Base-by-base conservation (phyloP, 331 rosid species). In the Prunus yedoensis region DNA sequence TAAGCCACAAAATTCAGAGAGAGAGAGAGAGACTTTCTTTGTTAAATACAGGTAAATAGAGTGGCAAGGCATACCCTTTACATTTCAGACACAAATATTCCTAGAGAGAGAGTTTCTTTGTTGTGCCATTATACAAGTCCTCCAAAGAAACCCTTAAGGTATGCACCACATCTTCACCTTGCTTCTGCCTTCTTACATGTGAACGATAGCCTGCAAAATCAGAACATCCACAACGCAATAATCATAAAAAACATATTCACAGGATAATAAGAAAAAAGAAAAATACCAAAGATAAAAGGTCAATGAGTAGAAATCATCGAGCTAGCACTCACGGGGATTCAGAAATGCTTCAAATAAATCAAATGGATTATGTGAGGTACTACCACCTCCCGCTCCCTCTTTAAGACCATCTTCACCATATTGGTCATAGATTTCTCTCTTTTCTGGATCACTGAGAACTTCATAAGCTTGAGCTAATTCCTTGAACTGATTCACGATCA, bases 371-470 rank as follows among this genome's bases (percentile, higher is more conserved):
- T 88, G 90, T 4, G 87, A 83, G 8, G 91, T 75, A 50, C 87
- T 76, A 52, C 86, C 84, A 66, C 90, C 78, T 25, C 86, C 91
- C 81, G 83, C 84, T 67, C 96, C 96, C 15, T 90, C 96, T 74
- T 88, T 86, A 70, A 90, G 89, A 77, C 88, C 96, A 28, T 88
- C 96, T 88, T 90, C 96, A 71, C 93, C 96, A 68, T 85, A 90
- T 65, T 87, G 86, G 51, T 90, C 96, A 85, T 90, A 90, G 68
- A 87, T 35, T 78, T 88, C 89, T 78, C 86, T 88, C 81, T 88
- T 90, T 70, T 88, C 90, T 41, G 93, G 84, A 85, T 90, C 86
- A 64, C 83, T 83, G 66, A 90, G 91, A 77, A 88, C 92, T 64
- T 90, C 96, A 86, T 90, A 90, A 18, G 96, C 91, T 74, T 90